A percentile compares a stretch with the other conserved stretches of the same genome.
Evolutionary conservation across 768 basidiomycete genomes (phyloP).

Genomic region (Lepiota brunneoincarnata): DNA sequence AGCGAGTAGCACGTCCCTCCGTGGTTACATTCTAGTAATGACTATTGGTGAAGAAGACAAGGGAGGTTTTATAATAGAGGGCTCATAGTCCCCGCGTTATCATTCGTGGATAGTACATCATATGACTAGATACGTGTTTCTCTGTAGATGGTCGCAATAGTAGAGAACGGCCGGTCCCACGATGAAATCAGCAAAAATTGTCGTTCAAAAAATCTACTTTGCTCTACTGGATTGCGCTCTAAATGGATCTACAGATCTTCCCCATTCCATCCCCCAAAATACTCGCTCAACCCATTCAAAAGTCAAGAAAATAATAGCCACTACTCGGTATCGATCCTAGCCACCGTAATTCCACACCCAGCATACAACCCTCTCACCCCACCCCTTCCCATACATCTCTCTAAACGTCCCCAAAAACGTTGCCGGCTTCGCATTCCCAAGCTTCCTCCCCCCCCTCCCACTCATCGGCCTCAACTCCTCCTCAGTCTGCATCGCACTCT

Average conservation of each 20-base stretch:
- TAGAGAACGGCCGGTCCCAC: too few relatives aligned
- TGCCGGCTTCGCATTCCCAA: conserved; percentile 26
- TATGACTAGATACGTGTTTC: too few relatives aligned
- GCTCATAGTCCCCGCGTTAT: too few relatives aligned
- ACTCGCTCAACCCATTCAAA: conserved; percentile 72
- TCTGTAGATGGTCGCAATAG: too few relatives aligned
- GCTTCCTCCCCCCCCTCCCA: neutral
- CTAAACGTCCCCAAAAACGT: conserved; percentile 56
- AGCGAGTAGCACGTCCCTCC: too few relatives aligned
- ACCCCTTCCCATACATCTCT: conserved; percentile 69
- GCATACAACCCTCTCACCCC: conserved; percentile 87
- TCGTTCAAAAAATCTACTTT: too few relatives aligned
- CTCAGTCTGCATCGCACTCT: conserved; percentile 92
- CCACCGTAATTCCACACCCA: conserved; percentile 89
- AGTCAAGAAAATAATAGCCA: conserved; percentile 89
- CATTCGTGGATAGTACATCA: too few relatives aligned
- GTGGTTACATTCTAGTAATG: too few relatives aligned
- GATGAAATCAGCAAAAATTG: too few relatives aligned
- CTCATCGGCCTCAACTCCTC: conserved; percentile 67
- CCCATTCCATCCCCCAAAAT: conserved; percentile 30
- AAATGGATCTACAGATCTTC: neutral
- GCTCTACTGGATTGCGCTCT: too few relatives aligned
- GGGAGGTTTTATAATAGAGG: too few relatives aligned
- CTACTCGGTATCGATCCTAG: conserved; percentile 84
- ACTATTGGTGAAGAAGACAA: too few relatives aligned